Evolutionary conservation across 768 basidiomycete species (phyloP), one percentile per base, ranked within the genome.

Genomic region (Strobilomyces echinocephalus): DNA sequence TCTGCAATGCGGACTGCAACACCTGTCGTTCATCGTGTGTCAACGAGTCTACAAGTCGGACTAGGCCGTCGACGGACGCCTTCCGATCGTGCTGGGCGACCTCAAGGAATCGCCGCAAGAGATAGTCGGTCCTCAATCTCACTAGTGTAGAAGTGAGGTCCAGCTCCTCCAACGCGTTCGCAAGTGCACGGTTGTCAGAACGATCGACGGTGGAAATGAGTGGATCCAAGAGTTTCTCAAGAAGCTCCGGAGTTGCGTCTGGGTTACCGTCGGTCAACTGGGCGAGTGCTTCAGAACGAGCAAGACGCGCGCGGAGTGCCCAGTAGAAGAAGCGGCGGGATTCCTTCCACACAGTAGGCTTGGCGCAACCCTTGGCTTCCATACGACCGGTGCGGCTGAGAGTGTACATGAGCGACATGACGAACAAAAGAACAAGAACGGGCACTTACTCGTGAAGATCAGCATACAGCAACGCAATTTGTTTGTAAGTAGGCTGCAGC

Each of bases 321-420:
- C 93, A 97, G 74, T 95, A 95, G 80, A 97, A 95, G 65, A 85
- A 79, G 56, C 93, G 82, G 54, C 92, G 85, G 51, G 94, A 84
- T 49, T 89, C 79, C 71, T 89, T 91, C 95, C 95, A 97, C 43
- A 85, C 80, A 28, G 83, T 77, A 18, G 91, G 78, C 56, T 86
- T 87, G 8, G 95, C 95, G 60, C 95, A 95, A 16, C 91, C 93
- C 74, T 97, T 97, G 26, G 95, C 95, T 72, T 97, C 91, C 94
- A 97, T 95, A 44, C 95, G 91, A 45, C 94, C 94, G 42, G 83
- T 80, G 45, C 95, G 91, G 72, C 94, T 95, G 64, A 53, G 54
- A 51, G 40, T n/a, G 56, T 38, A 36, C 51, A 33, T 58, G 33
- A 56, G 31, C 8, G 18, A 43, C 48, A 12, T 26, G 26, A 46